Percentiles rank a stretch among this genome's conserved stretches.
Evolutionary conservation across 1,139 yeast species (phyloP).

Genomic region (Blastobotrys niveus): DNA sequence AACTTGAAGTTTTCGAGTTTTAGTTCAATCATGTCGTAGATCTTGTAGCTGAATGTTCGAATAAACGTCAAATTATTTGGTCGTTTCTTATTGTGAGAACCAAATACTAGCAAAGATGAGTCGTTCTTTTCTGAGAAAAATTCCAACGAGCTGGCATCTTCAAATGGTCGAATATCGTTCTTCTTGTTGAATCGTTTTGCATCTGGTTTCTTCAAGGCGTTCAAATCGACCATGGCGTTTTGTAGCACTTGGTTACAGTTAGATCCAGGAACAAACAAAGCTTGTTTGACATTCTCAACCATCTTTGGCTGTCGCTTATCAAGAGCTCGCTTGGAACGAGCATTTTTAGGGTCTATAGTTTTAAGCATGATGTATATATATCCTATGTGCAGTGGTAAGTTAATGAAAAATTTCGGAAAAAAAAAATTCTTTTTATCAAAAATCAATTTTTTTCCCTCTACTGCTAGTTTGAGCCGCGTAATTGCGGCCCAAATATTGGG

Average conservation of each 20-base stretch:
- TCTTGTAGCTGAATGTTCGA: conserved; percentile 82
- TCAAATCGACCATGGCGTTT: conserved; percentile 83
- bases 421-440: conserved; percentile 6
- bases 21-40: conserved; percentile 92
- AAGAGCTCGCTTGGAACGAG: conserved; percentile 91
- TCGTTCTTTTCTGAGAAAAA: conserved; percentile 95
- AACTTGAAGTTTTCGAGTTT: conserved; percentile 66
- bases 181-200: conserved; percentile 81
- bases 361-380: not conserved
- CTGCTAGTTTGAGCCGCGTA: conserved; percentile 7
- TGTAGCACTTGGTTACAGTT: conserved; percentile 74
- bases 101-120: conserved; percentile 74
- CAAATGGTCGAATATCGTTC: conserved; percentile 89
- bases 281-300: conserved; percentile 84
- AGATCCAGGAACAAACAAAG: conserved; percentile 86
- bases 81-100: conserved; percentile 82
- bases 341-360: conserved; percentile 72
- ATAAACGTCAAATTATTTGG: conserved; percentile 85
- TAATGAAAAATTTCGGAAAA: conserved; percentile 6
- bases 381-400: not conserved
- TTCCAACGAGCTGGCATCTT: conserved; percentile 80
- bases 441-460: no score
- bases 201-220: conserved; percentile 89
- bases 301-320: conserved; percentile 85
- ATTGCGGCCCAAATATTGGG: conserved; percentile 1